Base-by-base conservation (phyloP, 106 monocot genomes). In the Dendrobium catenatum region DNA sequence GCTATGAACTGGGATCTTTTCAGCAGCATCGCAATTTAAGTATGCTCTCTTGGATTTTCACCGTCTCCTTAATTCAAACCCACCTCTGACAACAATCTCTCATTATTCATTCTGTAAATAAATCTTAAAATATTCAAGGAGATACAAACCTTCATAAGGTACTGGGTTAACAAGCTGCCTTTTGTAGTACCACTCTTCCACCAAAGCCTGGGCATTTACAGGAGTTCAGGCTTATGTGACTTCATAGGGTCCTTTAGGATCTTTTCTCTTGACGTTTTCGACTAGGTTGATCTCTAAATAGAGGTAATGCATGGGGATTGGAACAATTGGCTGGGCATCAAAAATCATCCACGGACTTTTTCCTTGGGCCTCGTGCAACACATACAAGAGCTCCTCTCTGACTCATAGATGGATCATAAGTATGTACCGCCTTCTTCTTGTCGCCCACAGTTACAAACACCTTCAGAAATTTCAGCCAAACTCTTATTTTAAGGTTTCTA, bases 311-410 rank as follows among this genome's bases (percentile, higher is more conserved):
- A 84, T 99, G 99, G 1, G 99, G 99, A 54, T 99, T 95, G 74
- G 99, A 80, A 99, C 90, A 49, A 99, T 87, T 43, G 93, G 95
- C 58, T 99, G 85, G 2, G 79, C 88, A 72, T 95, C 92, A n/a
- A 73, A 84, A 99, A 83, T 99, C 99, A 64, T 99, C 99, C 37
- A 99, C 67, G 43, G 99, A 99, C 80, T 88, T 93, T 49, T 87
- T 88, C 73, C 99, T 80, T 15, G 99, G 95, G 18, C 95, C 99
- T 83, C 95, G 85, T 72, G 83, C 88, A 76, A 91, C 95, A 83
- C 98, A 99, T n/a, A 90, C 99, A 81, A 99, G 87, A 54, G 99
- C 95, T 84, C 99, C 99, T 84, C 99, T 88, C 76, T 95, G 86
- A 82, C 99, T 99, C 29, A 93, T 44, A 33, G 91, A 88, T 76